Evolutionary conservation across 75 land plant genomes (phyloP), one percentile per base, ranked within the genome.

Genomic region (Picea glauca): DNA sequence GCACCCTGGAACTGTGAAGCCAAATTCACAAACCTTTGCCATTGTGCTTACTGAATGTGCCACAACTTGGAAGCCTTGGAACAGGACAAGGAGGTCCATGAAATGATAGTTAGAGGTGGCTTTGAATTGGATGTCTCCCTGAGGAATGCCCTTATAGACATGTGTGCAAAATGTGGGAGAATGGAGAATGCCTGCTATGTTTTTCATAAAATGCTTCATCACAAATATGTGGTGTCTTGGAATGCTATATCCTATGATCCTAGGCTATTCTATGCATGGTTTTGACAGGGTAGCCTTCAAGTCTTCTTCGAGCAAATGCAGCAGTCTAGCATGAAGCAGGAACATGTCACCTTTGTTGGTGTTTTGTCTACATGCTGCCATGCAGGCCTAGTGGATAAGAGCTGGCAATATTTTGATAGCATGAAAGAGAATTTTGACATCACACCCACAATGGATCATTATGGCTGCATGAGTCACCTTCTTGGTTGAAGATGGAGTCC

Each of bases 91-190:
- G 78, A 30, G 58, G 40, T 83, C 14, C 60, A 76, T 75, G n/a
- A 78, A 11, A 7, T 80, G 7, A 62, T 76, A 8, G 78, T 58
- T 35, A 43, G 62, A 7, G 13, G 14, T 43, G 43, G 59, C 14
- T 50, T 72, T 14, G 14, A 61, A 3, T 76, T 30, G 7, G 40
- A 76, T 21, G 12, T 80, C 63, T 33, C 72, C 33, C 60, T 87
- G n/a, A 65, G 78, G 20, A 87, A 80, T 31, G 75, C 86, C 26
- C 20, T 87, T 31, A 57, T 81, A 75, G 80, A 81, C 58, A 26
- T 26, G 86, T 84, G 75, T 76, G 83, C 76, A 12, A 84, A 81
- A 54, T 81, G 88, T 72, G 86, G 88, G 11, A 63, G 75, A 6
- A 61, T 84, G 9, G 76, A 74, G 77, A 82, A 87, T 31, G 86